Conservation (phyloP, 768 basidiomycete genomes). For the Lentinula sp. region DNA sequence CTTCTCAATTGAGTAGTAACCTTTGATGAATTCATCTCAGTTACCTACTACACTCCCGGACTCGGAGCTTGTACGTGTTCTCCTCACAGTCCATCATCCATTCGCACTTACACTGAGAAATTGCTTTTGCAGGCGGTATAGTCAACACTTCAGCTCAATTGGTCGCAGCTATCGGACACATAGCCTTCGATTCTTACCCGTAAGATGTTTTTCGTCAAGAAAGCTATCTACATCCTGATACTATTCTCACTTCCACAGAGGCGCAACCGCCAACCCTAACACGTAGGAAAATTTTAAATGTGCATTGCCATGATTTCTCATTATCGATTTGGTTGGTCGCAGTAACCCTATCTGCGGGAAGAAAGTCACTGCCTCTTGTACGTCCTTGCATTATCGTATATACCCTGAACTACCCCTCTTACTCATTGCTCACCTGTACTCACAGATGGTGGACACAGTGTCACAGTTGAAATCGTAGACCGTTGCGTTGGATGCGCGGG, state of each 20-base stretch:
- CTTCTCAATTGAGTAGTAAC: neutral
- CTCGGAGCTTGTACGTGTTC: conserved; percentile 30
- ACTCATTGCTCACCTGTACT: neutral
- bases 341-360: conserved; percentile 44
- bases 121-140: conserved; percentile 15
- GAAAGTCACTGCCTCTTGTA: conserved; percentile 29
- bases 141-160: conserved; percentile 20
- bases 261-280: conserved; percentile 35
- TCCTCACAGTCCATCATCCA: too few relatives aligned
- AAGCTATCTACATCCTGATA: too few relatives aligned
- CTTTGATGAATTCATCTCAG: neutral
- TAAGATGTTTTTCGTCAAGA: conserved; percentile 13
- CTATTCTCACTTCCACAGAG: neutral
- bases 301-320: neutral
- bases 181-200: conserved; percentile 28
- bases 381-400: neutral
- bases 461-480: neutral
- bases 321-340: neutral
- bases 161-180: conserved; percentile 28
- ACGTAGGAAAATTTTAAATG: neutral
- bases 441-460: neutral
- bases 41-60: conserved; percentile 25
- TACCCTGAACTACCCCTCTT: neutral
- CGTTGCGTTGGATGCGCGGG: conserved; percentile 1
- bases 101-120: neutral